These are phyloP conservation scores for Oryza officinalis DNA, from an alignment of 176 grass and related monocot species.

Conservation along the genomic window DNA sequence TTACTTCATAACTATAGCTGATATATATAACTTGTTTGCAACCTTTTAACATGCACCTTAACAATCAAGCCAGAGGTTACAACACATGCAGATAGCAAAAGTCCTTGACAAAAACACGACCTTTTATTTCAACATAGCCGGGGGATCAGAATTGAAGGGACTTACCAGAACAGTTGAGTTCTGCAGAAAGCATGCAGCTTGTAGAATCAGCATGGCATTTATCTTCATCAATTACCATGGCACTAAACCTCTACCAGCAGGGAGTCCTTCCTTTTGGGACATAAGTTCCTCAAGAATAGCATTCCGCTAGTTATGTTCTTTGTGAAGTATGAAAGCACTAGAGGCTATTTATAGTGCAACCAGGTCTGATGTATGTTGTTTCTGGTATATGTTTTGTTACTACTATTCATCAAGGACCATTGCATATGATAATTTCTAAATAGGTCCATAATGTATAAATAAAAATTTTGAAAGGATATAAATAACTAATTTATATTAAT, in stretches of 20 bases:
- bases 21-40: too few relatives aligned
- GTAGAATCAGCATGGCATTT: neutral
- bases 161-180: slow-evolving; percentile 18
- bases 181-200: neutral
- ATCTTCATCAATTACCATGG: slow-evolving; percentile 31
- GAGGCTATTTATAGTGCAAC: slow-evolving; percentile 23
- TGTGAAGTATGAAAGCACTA: neutral
- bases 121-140: too few relatives aligned
- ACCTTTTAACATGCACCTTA: too few relatives aligned
- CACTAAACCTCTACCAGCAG: neutral
- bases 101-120: neutral
- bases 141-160: neutral
- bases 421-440: neutral
- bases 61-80: too few relatives aligned
- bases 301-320: neutral
- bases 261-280: neutral
- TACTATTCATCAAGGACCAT: neutral
- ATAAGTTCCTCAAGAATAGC: neutral
- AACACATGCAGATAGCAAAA: neutral
- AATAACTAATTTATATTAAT: neutral
- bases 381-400: neutral
- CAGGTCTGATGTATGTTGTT: neutral
- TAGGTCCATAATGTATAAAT: neutral
- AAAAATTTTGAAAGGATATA: neutral
- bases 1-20: too few relatives aligned